phyloP scores from a whole-genome alignment of 1,284 basidiomycete species.

The Fomitopsis betulina region DNA sequence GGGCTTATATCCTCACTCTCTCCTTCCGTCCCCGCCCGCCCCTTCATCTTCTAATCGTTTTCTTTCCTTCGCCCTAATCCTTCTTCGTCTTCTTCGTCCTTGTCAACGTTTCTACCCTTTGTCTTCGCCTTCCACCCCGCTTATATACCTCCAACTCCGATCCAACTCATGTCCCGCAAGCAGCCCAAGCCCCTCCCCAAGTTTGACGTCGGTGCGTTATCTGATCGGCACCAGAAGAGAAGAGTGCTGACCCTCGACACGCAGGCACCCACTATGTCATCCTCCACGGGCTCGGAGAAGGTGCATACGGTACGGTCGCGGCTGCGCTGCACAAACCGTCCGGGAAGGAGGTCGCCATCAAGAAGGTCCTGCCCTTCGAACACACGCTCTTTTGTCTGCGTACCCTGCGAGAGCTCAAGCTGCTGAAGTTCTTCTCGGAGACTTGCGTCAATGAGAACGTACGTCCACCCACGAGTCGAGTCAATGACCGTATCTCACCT shows the following conservation, averaged over 20 bases:
- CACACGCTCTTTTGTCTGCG: slow-evolving; percentile 78
- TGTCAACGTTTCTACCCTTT: slow-evolving; percentile 3
- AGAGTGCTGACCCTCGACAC: slow-evolving; percentile 2
- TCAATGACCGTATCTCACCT: slow-evolving; percentile 19
- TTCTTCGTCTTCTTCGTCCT: slow-evolving; percentile 16
- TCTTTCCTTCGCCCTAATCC: slow-evolving; percentile 10
- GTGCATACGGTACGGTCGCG: slow-evolving; percentile 71
- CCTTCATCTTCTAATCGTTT: slow-evolving; percentile 12
- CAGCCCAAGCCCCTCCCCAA: slow-evolving; percentile 48
- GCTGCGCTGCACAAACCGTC: slow-evolving; percentile 65
- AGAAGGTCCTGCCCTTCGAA: slow-evolving; percentile 84
- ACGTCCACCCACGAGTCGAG: slow-evolving; percentile 3
- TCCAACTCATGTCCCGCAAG: slow-evolving; percentile 23
- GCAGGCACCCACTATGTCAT: slow-evolving; percentile 72
- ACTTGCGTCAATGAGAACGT: slow-evolving; percentile 79
- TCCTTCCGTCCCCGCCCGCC: neutral
- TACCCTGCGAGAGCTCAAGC: slow-evolving; percentile 76
- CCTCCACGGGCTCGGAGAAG: slow-evolving; percentile 72
- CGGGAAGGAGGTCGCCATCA: slow-evolving; percentile 69
- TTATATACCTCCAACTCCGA: neutral
- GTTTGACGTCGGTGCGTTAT: slow-evolving; percentile 56
- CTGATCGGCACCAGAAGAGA: neutral
- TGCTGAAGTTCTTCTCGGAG: slow-evolving; percentile 81
- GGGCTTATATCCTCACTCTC: neutral
- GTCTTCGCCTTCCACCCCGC: slow-evolving; percentile 5